These are phyloP conservation scores for Nicotiana undulata DNA, from an alignment of 257 asterid genomes.

Conservation along the genomic window DNA sequence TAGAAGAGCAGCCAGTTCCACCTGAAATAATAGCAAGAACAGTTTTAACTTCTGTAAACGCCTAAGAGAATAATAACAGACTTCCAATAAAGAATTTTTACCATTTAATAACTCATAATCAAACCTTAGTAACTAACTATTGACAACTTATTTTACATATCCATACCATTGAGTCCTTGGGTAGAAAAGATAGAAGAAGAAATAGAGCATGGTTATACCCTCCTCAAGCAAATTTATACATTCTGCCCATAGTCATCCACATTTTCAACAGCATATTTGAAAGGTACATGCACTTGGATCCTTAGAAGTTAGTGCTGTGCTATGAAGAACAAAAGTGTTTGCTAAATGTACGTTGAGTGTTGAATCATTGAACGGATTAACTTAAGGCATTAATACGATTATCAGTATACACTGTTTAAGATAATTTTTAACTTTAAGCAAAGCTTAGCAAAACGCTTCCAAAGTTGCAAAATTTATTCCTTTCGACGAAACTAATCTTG, in stretches of 20 bases:
- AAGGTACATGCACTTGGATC: neutral
- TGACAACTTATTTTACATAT: too few species aligned
- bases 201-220: neutral
- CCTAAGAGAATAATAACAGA: neutral
- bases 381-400: neutral
- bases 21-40: slow-evolving; percentile 37
- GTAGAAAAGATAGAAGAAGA: neutral
- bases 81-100: too few species aligned
- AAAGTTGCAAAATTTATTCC: neutral
- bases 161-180: too few species aligned
- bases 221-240: neutral
- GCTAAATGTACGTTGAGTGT: neutral
- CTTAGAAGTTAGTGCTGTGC: neutral
- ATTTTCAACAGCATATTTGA: neutral
- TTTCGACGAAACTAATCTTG: neutral
- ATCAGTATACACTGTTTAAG: neutral
- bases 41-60: slow-evolving; percentile 5
- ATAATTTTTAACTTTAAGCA: neutral
- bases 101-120: too few species aligned
- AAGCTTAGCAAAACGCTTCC: neutral
- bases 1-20: slow-evolving; percentile 93
- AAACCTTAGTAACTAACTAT: too few species aligned
- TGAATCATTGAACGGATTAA: neutral
- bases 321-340: neutral
- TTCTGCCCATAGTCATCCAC: neutral